Evolutionary conservation across 139 green algal species (phyloP).

Genomic region (Micractinium conductrix): DNA sequence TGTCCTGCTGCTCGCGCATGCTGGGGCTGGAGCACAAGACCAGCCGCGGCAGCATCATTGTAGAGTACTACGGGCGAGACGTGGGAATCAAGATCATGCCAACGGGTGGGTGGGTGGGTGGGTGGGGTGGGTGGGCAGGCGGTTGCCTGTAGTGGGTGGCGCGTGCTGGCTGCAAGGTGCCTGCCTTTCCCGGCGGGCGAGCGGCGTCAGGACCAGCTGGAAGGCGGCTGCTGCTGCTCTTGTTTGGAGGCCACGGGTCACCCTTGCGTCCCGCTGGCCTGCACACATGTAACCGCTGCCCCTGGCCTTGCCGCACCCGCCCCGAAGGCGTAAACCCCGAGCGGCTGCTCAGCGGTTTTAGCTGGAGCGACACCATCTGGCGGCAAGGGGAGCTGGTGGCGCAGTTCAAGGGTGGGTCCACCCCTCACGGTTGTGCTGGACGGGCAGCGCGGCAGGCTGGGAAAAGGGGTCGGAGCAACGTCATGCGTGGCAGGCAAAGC

Average conservation of each 20-base stretch:
- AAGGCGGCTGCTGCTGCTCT: too few relatives aligned
- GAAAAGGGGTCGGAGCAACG: background rate
- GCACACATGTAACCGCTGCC: background rate
- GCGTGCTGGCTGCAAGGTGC: too few relatives aligned
- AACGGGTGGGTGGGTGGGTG: conserved; percentile 58
- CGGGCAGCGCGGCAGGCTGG: background rate
- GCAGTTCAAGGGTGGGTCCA: conserved; percentile 55
- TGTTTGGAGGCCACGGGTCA: too few relatives aligned
- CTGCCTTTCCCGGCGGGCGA: too few relatives aligned
- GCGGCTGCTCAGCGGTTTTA: conserved; percentile 82
- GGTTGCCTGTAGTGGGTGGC: too few relatives aligned
- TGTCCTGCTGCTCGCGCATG: conserved; percentile 96
- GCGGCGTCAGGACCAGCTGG: too few relatives aligned
- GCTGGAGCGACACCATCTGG: conserved; percentile 92
- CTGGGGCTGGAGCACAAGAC: conserved; percentile 96
- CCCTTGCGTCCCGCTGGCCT: too few relatives aligned
- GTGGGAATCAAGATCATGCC: conserved; percentile 99
- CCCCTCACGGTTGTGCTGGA: too few relatives aligned
- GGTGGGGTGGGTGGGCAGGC: too few relatives aligned
- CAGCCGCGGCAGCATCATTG: conserved; percentile 83
- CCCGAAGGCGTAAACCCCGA: conserved; percentile 83
- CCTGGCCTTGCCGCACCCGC: background rate
- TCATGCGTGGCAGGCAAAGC: too few relatives aligned
- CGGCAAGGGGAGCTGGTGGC: conserved; percentile 86
- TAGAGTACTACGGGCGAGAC: conserved; percentile 97